These are phyloP conservation scores for Trypanosoma grayi DNA, from an alignment of 208 protist genomes.

Conservation along the genomic window DNA sequence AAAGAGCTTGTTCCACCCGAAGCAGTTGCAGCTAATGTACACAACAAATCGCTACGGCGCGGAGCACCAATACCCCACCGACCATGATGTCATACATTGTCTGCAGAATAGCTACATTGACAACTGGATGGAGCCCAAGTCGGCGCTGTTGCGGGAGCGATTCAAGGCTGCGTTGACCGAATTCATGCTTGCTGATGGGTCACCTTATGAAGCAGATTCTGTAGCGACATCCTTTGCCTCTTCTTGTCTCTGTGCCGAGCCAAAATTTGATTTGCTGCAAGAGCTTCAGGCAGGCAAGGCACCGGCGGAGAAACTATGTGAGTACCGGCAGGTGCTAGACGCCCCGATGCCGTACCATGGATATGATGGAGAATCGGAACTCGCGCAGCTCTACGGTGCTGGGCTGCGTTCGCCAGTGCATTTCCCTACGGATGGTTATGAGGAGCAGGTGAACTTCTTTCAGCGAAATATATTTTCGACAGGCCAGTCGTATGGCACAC, in stretches of 20 bases:
- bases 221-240: slow-evolving; percentile 36
- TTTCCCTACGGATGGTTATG: slow-evolving; percentile 19
- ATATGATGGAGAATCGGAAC: slow-evolving; percentile 25
- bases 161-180: slow-evolving; percentile 27
- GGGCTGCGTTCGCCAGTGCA: slow-evolving; percentile 11
- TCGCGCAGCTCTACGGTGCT: slow-evolving; percentile 17
- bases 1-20: slow-evolving; percentile 11
- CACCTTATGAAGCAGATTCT: slow-evolving; percentile 12
- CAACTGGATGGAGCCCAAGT: slow-evolving; percentile 57
- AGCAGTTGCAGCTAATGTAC: slow-evolving; percentile 27
- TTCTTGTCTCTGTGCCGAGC: slow-evolving; percentile 36
- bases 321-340: slow-evolving; percentile 26
- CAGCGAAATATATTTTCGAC: slow-evolving; percentile 46
- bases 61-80: slow-evolving; percentile 19
- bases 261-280: slow-evolving; percentile 32
- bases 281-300: slow-evolving; percentile 11
- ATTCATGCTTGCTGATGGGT: slow-evolving; percentile 11
- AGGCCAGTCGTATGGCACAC: slow-evolving; percentile 33
- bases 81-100: slow-evolving; percentile 35
- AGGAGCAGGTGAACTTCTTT: slow-evolving; percentile 23
- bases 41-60: slow-evolving; percentile 50
- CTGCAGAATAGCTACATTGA: slow-evolving; percentile 62
- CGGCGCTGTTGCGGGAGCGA: slow-evolving; percentile 21
- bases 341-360: slow-evolving; percentile 30
- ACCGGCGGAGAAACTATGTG: neutral